These are phyloP conservation scores for Ogataea paraovalis DNA, from an alignment of 805 yeast genomes.

Conservation along the genomic window DNA sequence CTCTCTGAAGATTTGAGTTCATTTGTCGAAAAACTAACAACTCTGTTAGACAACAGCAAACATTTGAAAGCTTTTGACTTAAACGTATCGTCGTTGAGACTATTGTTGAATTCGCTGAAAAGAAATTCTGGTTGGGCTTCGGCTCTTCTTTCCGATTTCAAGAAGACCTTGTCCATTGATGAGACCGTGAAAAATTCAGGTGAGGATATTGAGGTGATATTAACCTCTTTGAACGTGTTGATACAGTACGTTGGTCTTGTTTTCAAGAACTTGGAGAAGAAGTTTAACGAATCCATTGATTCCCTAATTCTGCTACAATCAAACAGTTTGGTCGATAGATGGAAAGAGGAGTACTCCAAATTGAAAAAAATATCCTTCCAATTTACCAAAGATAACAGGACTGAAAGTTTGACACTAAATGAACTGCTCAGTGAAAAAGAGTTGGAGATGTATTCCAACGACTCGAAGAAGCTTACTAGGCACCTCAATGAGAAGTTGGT, in stretches of 20 bases:
- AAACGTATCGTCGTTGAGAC: slow-evolving; percentile 34
- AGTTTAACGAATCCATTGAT: slow-evolving; percentile 35
- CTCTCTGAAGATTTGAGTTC: slow-evolving; percentile 18
- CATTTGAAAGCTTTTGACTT: slow-evolving; percentile 26
- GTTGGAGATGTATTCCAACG: slow-evolving; percentile 31
- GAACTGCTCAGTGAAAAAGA: slow-evolving; percentile 31
- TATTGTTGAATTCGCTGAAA: slow-evolving; percentile 36
- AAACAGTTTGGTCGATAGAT: slow-evolving; percentile 40
- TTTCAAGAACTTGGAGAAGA: slow-evolving; percentile 37
- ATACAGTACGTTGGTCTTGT: slow-evolving; percentile 49
- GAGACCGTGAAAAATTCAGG: slow-evolving; percentile 14
- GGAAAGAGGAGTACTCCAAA: slow-evolving; percentile 34
- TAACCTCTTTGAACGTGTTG: slow-evolving; percentile 45
- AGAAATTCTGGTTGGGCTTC: slow-evolving; percentile 37
- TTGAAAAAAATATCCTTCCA: slow-evolving; percentile 26
- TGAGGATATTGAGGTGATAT: slow-evolving; percentile 40
- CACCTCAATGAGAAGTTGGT: slow-evolving; percentile 21
- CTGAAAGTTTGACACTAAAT: slow-evolving; percentile 24
- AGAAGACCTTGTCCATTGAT: slow-evolving; percentile 23
- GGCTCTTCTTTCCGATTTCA: slow-evolving; percentile 33
- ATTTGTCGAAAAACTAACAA: slow-evolving; percentile 17
- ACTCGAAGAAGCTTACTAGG: slow-evolving; percentile 20
- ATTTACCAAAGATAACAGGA: slow-evolving; percentile 11
- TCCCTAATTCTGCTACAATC: slow-evolving; percentile 33
- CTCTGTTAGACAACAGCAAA: slow-evolving; percentile 11